Percentiles rank a stretch among this genome's conserved stretches.
Conservation (phyloP, 441 rosid species). For the Flueggea neowawraea region DNA sequence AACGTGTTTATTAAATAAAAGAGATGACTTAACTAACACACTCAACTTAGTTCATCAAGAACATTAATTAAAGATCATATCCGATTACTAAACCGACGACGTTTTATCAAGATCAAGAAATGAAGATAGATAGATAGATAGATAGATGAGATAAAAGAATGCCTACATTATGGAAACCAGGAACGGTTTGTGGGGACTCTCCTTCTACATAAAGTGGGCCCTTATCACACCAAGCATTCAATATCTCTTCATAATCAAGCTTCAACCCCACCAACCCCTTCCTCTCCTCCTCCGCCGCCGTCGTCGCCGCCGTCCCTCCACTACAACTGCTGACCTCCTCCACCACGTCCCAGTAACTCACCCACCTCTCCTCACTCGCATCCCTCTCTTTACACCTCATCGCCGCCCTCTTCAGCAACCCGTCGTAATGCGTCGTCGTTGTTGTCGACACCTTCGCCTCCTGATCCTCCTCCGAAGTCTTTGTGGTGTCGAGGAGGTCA, state of each 20-base stretch:
- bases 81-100: too few species aligned
- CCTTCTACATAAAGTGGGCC: conserved; percentile 59
- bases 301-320: conserved; percentile 20
- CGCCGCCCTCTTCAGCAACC: conserved; percentile 48
- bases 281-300: too few species aligned
- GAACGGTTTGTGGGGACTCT: conserved; percentile 72
- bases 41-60: too few species aligned
- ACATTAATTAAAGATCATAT: too few species aligned
- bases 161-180: conserved; percentile 41
- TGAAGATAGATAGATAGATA: too few species aligned
- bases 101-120: too few species aligned
- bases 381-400: conserved; percentile 59
- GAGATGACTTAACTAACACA: too few species aligned
- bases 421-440: conserved; percentile 18
- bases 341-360: conserved; percentile 75
- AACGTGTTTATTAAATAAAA: too few species aligned
- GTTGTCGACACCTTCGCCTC: conserved; percentile 6
- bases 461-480: conserved; percentile 28
- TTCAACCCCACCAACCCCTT: conserved; percentile 45
- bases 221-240: conserved; percentile 85
- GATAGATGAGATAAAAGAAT: too few species aligned
- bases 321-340: conserved; percentile 61
- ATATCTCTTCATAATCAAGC: conserved; percentile 78
- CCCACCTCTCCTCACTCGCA: conserved; percentile 75
- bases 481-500: conserved; percentile 46